phyloP scores from a whole-genome alignment of 805 yeast genomes.

The Hanseniaspora valbyensis region DNA sequence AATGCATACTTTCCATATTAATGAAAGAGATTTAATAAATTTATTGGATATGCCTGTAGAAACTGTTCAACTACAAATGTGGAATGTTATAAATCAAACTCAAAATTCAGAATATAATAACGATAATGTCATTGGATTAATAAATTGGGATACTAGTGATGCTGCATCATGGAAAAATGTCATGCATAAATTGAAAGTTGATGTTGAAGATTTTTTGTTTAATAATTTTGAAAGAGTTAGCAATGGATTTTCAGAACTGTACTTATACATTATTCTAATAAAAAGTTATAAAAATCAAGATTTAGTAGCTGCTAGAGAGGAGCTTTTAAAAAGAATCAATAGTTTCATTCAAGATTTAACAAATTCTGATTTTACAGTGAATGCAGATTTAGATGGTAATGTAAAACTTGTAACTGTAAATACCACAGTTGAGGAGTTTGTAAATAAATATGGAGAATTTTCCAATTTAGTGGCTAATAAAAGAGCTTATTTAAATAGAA shows the following conservation, averaged over 20 bases:
- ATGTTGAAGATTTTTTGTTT: conserved; percentile 6
- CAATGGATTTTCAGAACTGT: conserved; percentile 12
- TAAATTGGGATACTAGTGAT: conserved; percentile 12
- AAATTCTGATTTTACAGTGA: neutral
- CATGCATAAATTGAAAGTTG: conserved; percentile 1
- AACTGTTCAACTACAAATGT: conserved; percentile 12
- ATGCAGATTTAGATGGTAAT: conserved; percentile 2
- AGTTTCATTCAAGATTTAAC: neutral
- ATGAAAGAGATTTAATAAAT: conserved; percentile 12
- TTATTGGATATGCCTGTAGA: conserved; percentile 14
- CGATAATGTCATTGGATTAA: neutral
- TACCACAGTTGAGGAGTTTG: conserved; percentile 4
- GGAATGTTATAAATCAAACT: conserved; percentile 9
- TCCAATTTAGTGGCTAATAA: neutral
- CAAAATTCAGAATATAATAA: neutral
- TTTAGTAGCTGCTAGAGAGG: conserved; percentile 3
- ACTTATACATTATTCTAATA: conserved; percentile 7
- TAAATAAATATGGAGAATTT: conserved; percentile 6
- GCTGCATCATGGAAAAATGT: conserved; percentile 12
- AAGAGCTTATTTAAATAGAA: conserved; percentile 1
- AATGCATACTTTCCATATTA: conserved; percentile 6
- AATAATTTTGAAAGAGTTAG: conserved; percentile 5
- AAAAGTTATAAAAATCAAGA: conserved; percentile 9
- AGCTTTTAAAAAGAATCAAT: conserved; percentile 4
- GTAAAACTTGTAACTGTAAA: conserved; percentile 5